phyloP scores from a whole-genome alignment of 345 rosid genomes.

The Corymbia maculata region DNA sequence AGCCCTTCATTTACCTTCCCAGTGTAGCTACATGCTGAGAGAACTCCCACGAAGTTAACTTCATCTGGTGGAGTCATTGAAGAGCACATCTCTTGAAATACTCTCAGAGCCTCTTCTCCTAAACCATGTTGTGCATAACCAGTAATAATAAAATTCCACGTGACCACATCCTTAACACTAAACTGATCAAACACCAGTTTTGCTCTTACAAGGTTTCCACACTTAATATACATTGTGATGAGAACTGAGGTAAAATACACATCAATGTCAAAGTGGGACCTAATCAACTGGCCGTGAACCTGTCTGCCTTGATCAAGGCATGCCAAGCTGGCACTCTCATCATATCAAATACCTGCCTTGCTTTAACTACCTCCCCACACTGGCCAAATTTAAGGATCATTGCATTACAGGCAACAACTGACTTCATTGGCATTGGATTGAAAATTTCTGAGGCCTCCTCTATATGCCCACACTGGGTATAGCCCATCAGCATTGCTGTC shows the following conservation, averaged over 20 bases:
- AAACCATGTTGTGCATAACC: slow-evolving; percentile 75
- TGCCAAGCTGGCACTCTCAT: slow-evolving; percentile 52
- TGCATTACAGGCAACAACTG: slow-evolving; percentile 48
- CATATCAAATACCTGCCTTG: slow-evolving; percentile 40
- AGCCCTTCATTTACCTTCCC: slow-evolving; percentile 63
- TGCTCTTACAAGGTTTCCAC: slow-evolving; percentile 62
- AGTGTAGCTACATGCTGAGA: slow-evolving; percentile 70
- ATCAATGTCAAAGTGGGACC: slow-evolving; percentile 51
- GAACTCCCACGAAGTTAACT: slow-evolving; percentile 64
- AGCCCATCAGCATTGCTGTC: slow-evolving; percentile 81
- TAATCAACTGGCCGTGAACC: slow-evolving; percentile 61
- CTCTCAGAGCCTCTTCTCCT: slow-evolving; percentile 52
- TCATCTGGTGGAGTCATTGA: slow-evolving; percentile 52
- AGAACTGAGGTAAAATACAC: slow-evolving; percentile 71
- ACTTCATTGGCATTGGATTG: slow-evolving; percentile 49
- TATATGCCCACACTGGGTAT: slow-evolving; percentile 53
- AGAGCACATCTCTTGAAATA: slow-evolving; percentile 51
- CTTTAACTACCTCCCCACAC: slow-evolving; percentile 42
- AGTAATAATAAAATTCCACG: slow-evolving; percentile 77
- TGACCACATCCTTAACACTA: slow-evolving; percentile 48
- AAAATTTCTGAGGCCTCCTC: slow-evolving; percentile 56
- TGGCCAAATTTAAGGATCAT: slow-evolving; percentile 64
- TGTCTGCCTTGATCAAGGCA: slow-evolving; percentile 64
- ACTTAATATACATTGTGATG: slow-evolving; percentile 72
- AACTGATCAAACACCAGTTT: slow-evolving; percentile 56